These are phyloP conservation scores for Leptographium lundbergii DNA, from an alignment of 2,329 filamentous ascomycete genomes.

Conservation along the genomic window DNA sequence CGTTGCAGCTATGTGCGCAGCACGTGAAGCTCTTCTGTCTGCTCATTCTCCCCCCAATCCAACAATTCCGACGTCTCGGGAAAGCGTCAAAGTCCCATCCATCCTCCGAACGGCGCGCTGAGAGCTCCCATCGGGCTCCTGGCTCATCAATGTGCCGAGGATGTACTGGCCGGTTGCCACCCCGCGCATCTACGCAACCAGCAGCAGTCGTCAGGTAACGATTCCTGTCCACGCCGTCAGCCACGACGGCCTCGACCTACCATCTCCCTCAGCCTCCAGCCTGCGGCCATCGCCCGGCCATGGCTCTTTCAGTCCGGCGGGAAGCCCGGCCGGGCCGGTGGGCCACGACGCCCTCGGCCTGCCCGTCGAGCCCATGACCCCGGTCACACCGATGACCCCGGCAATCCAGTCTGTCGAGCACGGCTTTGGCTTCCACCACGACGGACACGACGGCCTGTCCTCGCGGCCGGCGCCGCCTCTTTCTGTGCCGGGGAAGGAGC, in stretches of 20 bases:
- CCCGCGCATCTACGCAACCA: conserved; percentile 70
- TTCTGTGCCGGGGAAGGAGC: conserved; percentile 40
- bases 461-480: conserved; percentile 10
- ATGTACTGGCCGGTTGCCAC: conserved; percentile 92
- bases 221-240: conserved; percentile 38
- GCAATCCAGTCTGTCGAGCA: conserved; percentile 47
- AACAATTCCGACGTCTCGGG: background rate
- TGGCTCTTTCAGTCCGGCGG: conserved; percentile 10
- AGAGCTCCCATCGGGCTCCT: conserved; percentile 19
- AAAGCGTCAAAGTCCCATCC: background rate
- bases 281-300: conserved; percentile 9
- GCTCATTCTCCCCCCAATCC: background rate
- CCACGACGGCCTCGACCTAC: conserved; percentile 44
- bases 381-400: conserved; percentile 41
- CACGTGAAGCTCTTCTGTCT: background rate
- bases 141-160: conserved; percentile 22
- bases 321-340: conserved; percentile 13
- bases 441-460: conserved; percentile 16
- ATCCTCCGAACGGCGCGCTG: conserved; percentile 2
- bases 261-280: conserved; percentile 12
- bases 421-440: conserved; percentile 31
- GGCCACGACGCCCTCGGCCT: conserved; percentile 22
- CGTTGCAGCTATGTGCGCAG: too few species aligned
- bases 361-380: conserved; percentile 22
- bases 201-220: conserved; percentile 49